phyloP scores from a whole-genome alignment of 805 yeast genomes.

The Candida methanosorbosa region DNA sequence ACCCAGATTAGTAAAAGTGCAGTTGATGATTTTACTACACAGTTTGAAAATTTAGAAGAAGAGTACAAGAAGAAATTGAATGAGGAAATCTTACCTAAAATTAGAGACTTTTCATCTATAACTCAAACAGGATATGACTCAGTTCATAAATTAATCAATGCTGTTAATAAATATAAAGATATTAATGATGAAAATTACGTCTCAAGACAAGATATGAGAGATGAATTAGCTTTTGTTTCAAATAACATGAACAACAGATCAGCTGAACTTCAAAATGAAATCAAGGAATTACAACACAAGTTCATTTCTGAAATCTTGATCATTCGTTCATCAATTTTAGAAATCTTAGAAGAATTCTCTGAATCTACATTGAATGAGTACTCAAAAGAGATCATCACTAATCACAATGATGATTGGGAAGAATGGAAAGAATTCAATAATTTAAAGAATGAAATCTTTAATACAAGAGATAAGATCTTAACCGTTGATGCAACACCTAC shows the following conservation, averaged over 20 bases:
- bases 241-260: constrained; percentile 21
- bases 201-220: constrained; percentile 40
- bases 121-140: constrained; percentile 19
- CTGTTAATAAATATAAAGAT: constrained; percentile 13
- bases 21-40: constrained; percentile 26
- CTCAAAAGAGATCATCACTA: constrained; percentile 45
- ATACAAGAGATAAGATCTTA: constrained; percentile 45
- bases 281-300: constrained; percentile 21
- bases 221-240: constrained; percentile 26
- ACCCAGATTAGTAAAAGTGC: constrained; percentile 30
- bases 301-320: constrained; percentile 23
- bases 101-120: constrained; percentile 24
- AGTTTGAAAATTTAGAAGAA: constrained; percentile 23
- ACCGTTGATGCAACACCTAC: constrained; percentile 23
- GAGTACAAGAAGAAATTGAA: constrained; percentile 18
- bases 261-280: constrained; percentile 21
- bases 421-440: constrained; percentile 57
- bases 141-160: constrained; percentile 15
- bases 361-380: constrained; percentile 60
- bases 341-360: constrained; percentile 65
- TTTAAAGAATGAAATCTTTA: constrained; percentile 45
- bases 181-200: constrained; percentile 19
- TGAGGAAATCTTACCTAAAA: constrained; percentile 23
- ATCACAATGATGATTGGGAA: constrained; percentile 30
- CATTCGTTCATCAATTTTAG: constrained; percentile 40